Percentiles rank a stretch among this genome's conserved stretches.
Evolutionary conservation across 805 yeast genomes (phyloP).

Genomic region (Lachancea dasiensis): DNA sequence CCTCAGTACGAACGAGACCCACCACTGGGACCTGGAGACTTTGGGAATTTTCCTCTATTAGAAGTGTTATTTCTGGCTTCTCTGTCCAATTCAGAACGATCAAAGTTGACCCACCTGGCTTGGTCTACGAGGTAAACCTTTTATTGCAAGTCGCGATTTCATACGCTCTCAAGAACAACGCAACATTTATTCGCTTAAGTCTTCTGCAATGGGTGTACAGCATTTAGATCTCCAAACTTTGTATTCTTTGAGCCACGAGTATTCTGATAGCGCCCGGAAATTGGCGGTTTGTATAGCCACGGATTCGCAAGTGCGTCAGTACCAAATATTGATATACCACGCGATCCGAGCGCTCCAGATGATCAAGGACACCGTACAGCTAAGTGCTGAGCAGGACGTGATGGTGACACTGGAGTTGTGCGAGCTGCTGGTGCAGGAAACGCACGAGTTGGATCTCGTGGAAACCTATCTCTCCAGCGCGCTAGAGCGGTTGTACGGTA

Average conservation of each 20-base stretch:
- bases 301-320: constrained; percentile 27
- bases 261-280: constrained; percentile 20
- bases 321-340: constrained; percentile 29
- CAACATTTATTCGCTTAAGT: no score
- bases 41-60: no score
- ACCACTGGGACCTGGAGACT: no score
- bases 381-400: constrained; percentile 26
- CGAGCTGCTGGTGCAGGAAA: constrained; percentile 26
- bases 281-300: constrained; percentile 13
- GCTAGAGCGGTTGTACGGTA: constrained; percentile 22
- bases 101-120: no score
- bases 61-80: no score
- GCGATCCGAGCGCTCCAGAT: constrained; percentile 21
- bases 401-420: constrained; percentile 24
- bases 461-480: constrained; percentile 24
- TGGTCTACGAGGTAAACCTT: no score
- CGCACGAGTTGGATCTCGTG: constrained; percentile 26
- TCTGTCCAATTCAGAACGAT: no score
- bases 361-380: constrained; percentile 13
- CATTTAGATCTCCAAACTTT: not conserved
- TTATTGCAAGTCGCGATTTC: no score
- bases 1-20: no score
- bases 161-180: no score
- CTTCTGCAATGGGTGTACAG: not conserved
- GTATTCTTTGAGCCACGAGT: constrained; percentile 25